phyloP scores from a whole-genome alignment of 306 rosid genomes.

The Cicer pinnatifidum region DNA sequence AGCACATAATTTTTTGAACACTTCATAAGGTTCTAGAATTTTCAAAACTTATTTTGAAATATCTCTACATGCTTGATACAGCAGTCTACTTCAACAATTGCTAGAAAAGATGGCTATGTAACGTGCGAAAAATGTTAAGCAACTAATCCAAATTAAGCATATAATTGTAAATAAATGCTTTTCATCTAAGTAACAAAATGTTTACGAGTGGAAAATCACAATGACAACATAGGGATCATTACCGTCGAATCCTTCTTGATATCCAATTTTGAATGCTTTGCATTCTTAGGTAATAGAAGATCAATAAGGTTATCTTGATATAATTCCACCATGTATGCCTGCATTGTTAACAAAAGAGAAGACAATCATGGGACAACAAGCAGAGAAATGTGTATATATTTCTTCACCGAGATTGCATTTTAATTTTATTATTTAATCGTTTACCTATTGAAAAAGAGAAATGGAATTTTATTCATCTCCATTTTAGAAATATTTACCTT shows the following conservation, averaged over 20 bases:
- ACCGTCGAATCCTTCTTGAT: constrained; percentile 86
- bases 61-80: constrained; percentile 9
- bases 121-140: background rate
- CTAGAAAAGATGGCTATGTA: constrained; percentile 27
- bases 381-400: background rate
- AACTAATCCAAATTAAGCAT: constrained; percentile 11
- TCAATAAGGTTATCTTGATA: constrained; percentile 91
- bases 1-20: background rate
- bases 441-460: background rate
- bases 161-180: constrained; percentile 6
- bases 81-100: background rate
- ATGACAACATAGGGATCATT: constrained; percentile 16
- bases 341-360: constrained; percentile 40
- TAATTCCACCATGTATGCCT: constrained; percentile 89
- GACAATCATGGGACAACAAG: constrained; percentile 21
- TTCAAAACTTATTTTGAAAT: constrained; percentile 10
- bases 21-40: background rate
- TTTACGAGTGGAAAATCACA: background rate
- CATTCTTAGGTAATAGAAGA: constrained; percentile 75
- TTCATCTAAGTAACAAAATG: constrained; percentile 2
- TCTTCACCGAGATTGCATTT: no score
- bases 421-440: constrained; percentile 3
- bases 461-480: background rate
- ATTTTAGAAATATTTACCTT: constrained; percentile 61
- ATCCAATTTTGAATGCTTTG: constrained; percentile 68